Conservation (phyloP, 2,329 filamentous ascomycete species). For the Alternaria burnsii region DNA sequence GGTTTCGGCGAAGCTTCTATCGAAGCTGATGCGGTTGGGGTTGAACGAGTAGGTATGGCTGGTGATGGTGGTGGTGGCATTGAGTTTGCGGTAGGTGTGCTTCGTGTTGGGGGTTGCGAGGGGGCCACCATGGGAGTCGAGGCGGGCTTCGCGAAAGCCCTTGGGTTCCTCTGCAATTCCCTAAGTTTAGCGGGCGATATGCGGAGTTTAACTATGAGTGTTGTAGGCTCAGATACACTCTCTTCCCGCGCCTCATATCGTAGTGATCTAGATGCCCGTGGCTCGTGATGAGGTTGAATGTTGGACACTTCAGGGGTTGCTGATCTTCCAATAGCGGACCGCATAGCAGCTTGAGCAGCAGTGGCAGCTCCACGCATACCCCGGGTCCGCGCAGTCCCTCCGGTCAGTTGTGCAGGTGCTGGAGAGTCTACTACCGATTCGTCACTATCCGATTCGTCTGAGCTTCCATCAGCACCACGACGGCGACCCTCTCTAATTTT, state of each 20-base stretch:
- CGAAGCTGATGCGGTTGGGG: slow-evolving; percentile 31
- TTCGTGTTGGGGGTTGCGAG: slow-evolving; percentile 56
- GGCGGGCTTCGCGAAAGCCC: slow-evolving; percentile 53
- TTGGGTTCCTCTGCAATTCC: slow-evolving; percentile 68
- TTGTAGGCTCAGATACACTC: slow-evolving; percentile 70
- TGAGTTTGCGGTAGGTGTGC: slow-evolving; percentile 60
- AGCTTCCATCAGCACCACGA: slow-evolving; percentile 73
- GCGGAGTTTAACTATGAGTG: slow-evolving; percentile 76
- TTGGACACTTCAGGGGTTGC: slow-evolving; percentile 82
- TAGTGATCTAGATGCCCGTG: slow-evolving; percentile 69
- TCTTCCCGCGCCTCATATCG: slow-evolving; percentile 77
- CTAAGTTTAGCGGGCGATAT: slow-evolving; percentile 76
- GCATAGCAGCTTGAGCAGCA: slow-evolving; percentile 86
- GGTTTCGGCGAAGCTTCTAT: slow-evolving; percentile 42
- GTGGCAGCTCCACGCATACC: slow-evolving; percentile 89
- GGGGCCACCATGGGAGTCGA: slow-evolving; percentile 58
- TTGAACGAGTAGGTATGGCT: slow-evolving; percentile 48
- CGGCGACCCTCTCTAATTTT: slow-evolving; percentile 61
- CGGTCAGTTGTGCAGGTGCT: slow-evolving; percentile 71
- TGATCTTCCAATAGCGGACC: slow-evolving; percentile 77
- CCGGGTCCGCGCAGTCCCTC: slow-evolving; percentile 83
- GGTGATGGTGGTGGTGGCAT: slow-evolving; percentile 66
- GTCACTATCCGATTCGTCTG: slow-evolving; percentile 91
- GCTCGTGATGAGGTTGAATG: slow-evolving; percentile 69
- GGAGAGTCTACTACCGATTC: slow-evolving; percentile 89